A percentile compares a stretch with the other conserved stretches of the same genome.
These are phyloP conservation scores for Hydnomerulius pinastri DNA, from an alignment of 768 basidiomycete species.

Conservation along the genomic window DNA sequence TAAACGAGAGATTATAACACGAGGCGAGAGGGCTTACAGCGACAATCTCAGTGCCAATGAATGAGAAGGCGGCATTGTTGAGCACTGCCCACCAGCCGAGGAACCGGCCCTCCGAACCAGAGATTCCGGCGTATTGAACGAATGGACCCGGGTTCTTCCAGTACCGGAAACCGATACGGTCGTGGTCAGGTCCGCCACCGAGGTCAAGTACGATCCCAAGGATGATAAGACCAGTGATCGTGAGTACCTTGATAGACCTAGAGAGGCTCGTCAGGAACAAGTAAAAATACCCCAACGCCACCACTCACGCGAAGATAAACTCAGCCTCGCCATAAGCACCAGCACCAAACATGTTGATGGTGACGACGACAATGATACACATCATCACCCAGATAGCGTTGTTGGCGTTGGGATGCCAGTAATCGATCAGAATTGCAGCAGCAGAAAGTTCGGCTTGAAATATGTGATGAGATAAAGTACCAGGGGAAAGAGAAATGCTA, in stretches of 20 bases:
- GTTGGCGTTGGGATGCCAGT: conserved; percentile 59
- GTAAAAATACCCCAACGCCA: not conserved
- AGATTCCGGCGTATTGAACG: conserved; percentile 64
- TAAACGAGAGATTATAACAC: conserved; percentile 1
- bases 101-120: conserved; percentile 76
- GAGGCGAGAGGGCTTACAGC: conserved; percentile 52
- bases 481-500: not conserved
- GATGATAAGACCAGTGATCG: conserved; percentile 72
- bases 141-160: conserved; percentile 93
- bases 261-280: not conserved
- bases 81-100: conserved; percentile 70
- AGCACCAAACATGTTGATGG: conserved; percentile 75
- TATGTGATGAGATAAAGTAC: conserved; percentile 1
- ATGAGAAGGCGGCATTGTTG: conserved; percentile 90
- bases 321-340: conserved; percentile 84
- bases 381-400: conserved; percentile 82
- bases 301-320: conserved; percentile 73
- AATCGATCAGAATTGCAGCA: conserved; percentile 74
- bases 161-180: conserved; percentile 60
- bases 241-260: conserved; percentile 86
- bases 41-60: conserved; percentile 93
- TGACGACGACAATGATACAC: conserved; percentile 71
- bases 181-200: conserved; percentile 84
- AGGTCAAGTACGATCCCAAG: conserved; percentile 78
- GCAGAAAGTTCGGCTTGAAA: conserved; percentile 33